phyloP scores from a whole-genome alignment of 1,284 basidiomycete species.

The Leccinum fallax region DNA sequence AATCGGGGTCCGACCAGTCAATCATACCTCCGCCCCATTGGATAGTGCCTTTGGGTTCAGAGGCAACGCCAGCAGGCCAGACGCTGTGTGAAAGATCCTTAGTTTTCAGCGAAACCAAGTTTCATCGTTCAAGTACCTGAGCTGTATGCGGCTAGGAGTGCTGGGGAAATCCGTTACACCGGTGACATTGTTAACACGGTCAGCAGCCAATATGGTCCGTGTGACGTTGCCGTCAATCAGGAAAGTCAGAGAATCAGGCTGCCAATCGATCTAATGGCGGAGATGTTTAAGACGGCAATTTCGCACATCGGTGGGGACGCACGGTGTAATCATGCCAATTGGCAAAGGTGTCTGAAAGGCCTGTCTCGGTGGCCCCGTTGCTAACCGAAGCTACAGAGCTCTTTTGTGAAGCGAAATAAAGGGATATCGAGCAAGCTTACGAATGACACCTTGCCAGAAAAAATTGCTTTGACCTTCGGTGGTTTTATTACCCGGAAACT shows the following conservation, averaged over 20 bases:
- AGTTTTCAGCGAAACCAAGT: slow-evolving; percentile 1
- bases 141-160: slow-evolving; percentile 77
- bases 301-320: slow-evolving; percentile 25
- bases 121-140: slow-evolving; percentile 50
- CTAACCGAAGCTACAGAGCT: slow-evolving; percentile 39
- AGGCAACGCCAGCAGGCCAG: slow-evolving; percentile 76
- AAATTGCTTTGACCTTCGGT: slow-evolving; percentile 74
- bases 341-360: slow-evolving; percentile 59
- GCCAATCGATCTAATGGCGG: slow-evolving; percentile 70
- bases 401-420: neutral
- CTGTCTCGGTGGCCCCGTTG: slow-evolving; percentile 49
- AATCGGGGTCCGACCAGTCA: slow-evolving; percentile 77
- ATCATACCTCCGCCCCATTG: slow-evolving; percentile 79
- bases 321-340: slow-evolving; percentile 82
- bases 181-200: slow-evolving; percentile 50
- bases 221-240: slow-evolving; percentile 70
- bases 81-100: slow-evolving; percentile 43
- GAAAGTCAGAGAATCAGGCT: slow-evolving; percentile 66
- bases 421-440: slow-evolving; percentile 44
- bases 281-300: neutral
- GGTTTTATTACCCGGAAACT: slow-evolving; percentile 67
- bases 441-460: slow-evolving; percentile 77
- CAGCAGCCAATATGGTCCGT: slow-evolving; percentile 64
- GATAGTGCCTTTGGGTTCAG: slow-evolving; percentile 65
- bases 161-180: slow-evolving; percentile 66